phyloP scores from a whole-genome alignment of 352 stramenopile species.

The Pythium monospermum region DNA sequence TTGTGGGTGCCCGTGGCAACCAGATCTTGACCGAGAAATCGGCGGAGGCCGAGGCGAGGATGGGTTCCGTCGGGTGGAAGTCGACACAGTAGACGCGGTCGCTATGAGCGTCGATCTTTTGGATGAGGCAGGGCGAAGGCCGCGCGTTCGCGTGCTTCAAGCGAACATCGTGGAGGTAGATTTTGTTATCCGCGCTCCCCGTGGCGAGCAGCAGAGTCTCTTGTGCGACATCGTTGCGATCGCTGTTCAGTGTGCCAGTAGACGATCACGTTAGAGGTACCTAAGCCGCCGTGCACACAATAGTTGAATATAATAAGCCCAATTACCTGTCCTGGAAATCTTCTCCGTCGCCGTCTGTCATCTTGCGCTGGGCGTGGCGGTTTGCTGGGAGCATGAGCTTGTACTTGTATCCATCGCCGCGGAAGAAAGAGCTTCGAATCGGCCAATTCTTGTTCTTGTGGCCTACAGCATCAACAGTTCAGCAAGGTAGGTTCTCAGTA shows the following conservation, averaged over 20 bases:
- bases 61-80: slow-evolving; percentile 82
- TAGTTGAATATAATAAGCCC: slow-evolving; percentile 8
- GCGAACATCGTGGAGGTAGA: slow-evolving; percentile 85
- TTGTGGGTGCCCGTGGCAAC: slow-evolving; percentile 58
- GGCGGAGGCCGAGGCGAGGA: slow-evolving; percentile 79
- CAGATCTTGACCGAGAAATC: slow-evolving; percentile 87
- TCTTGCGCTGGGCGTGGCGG: slow-evolving; percentile 49
- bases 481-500: too few relatives aligned
- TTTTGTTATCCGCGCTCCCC: slow-evolving; percentile 82
- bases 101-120: slow-evolving; percentile 83
- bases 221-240: slow-evolving; percentile 39
- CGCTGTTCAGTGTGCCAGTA: too few relatives aligned
- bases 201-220: slow-evolving; percentile 81
- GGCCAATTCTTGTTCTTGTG: slow-evolving; percentile 92
- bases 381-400: slow-evolving; percentile 64
- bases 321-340: slow-evolving; percentile 49
- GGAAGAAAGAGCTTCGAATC: slow-evolving; percentile 88
- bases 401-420: slow-evolving; percentile 83
- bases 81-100: slow-evolving; percentile 89
- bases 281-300: too few relatives aligned
- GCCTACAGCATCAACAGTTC: too few relatives aligned
- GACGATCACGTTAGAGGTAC: too few relatives aligned
- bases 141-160: slow-evolving; percentile 44
- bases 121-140: slow-evolving; percentile 53
- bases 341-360: slow-evolving; percentile 74